Evolutionary conservation across 805 yeast genomes (phyloP).

Genomic region (Groenewaldozyma tartarivorans): DNA sequence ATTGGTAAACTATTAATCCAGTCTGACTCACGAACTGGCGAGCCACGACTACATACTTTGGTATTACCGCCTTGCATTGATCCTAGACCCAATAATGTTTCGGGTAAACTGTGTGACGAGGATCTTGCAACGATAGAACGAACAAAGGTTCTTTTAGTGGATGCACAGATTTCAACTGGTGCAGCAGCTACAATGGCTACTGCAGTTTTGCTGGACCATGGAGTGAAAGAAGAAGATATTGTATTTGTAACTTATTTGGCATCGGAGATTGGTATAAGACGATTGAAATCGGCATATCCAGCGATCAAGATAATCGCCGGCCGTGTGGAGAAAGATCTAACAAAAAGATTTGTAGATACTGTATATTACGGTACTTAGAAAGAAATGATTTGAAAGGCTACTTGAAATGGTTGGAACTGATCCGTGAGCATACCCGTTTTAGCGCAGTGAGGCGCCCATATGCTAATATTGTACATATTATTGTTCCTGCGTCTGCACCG

Average conservation of each 20-base stretch:
- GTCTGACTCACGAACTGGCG: slow-evolving; percentile 83
- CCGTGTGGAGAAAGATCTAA: slow-evolving; percentile 36
- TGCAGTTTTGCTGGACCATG: slow-evolving; percentile 77
- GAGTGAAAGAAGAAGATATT: slow-evolving; percentile 51
- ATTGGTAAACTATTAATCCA: slow-evolving; percentile 82
- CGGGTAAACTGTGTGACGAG: slow-evolving; percentile 6
- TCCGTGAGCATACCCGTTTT: too few relatives aligned
- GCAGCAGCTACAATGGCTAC: slow-evolving; percentile 94
- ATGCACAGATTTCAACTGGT: slow-evolving; percentile 84
- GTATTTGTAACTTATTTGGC: slow-evolving; percentile 62
- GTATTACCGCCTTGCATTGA: slow-evolving; percentile 44
- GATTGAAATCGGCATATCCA: slow-evolving; percentile 69
- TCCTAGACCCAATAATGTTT: slow-evolving; percentile 10
- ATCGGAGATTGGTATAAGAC: slow-evolving; percentile 67
- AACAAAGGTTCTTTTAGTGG: slow-evolving; percentile 55
- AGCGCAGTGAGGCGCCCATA: too few relatives aligned
- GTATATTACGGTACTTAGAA: slow-evolving; percentile 61
- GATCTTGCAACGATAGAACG: slow-evolving; percentile 12
- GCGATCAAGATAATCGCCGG: slow-evolving; percentile 62
- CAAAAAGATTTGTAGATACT: slow-evolving; percentile 57
- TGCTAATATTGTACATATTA: too few relatives aligned
- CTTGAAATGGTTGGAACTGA: too few relatives aligned
- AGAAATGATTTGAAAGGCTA: too few relatives aligned
- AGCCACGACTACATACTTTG: slow-evolving; percentile 84
- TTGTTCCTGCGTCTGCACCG: too few relatives aligned